A percentile compares a stretch with the other conserved stretches of the same genome.
phyloP scores from a whole-genome alignment of 2,329 filamentous ascomycete genomes.

The Cercospora brassicicola region DNA sequence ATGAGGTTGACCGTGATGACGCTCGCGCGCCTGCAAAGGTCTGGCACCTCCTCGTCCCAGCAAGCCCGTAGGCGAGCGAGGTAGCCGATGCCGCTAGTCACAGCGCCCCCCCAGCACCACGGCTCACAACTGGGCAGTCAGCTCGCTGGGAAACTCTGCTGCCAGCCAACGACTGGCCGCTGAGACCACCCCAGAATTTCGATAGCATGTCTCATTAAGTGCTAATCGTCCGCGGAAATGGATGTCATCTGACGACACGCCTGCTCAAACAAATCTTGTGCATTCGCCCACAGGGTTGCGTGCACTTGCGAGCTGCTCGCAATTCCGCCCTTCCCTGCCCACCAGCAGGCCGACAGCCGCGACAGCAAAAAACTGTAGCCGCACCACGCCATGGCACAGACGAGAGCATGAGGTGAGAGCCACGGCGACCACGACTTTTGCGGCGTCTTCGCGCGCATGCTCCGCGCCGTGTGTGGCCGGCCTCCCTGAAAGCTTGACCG shows the following conservation, averaged over 20 bases:
- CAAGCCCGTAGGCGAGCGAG: slow-evolving; percentile 9
- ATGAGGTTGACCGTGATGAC: neutral
- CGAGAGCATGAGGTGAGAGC: neutral
- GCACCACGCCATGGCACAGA: neutral
- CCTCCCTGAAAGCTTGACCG: slow-evolving; percentile 15
- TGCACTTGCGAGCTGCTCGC: neutral
- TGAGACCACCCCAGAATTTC: slow-evolving; percentile 4
- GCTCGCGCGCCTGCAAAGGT: neutral
- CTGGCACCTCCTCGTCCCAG: neutral
- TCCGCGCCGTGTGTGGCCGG: slow-evolving; percentile 1
- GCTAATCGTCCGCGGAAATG: neutral
- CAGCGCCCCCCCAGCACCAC: slow-evolving; percentile 4
- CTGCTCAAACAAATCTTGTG: neutral
- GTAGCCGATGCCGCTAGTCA: slow-evolving; percentile 18
- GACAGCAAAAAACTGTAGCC: neutral
- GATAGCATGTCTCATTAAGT: slow-evolving; percentile 7
- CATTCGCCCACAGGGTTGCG: neutral
- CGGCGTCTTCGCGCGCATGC: neutral
- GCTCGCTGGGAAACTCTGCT: slow-evolving; percentile 11
- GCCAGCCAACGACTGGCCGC: slow-evolving; percentile 4
- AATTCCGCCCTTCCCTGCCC: slow-evolving; percentile 2
- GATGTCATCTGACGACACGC: slow-evolving; percentile 1
- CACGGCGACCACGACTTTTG: slow-evolving; percentile 2
- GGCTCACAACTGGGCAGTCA: slow-evolving; percentile 12
- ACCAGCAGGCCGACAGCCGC: neutral